Base-by-base conservation (phyloP, 345 rosid genomes). In the Anastatica hierochuntica region DNA sequence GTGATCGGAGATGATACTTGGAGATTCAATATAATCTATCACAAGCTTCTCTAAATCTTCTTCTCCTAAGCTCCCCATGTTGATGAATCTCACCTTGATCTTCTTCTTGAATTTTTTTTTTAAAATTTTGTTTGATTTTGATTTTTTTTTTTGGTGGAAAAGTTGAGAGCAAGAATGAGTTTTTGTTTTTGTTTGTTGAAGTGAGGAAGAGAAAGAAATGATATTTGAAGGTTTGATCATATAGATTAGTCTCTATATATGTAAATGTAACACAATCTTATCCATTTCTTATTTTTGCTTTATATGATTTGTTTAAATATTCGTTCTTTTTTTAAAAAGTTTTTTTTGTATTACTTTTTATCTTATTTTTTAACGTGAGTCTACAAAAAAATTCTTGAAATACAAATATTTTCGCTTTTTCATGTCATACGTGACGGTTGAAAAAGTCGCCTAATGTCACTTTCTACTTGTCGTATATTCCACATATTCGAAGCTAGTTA, bases 1-100 rank as follows among this genome's bases (percentile, higher is more conserved):
- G 14, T 58, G 43, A 14, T 51, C 35, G 30, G 48, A 37, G 49
- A 27, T 6, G 15, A 9, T 51, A 37, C 43, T 47, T 0, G 71
- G 49, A 33, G 69, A 50, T 53, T 79, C 84, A 14, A 66, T 60
- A 49, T 68, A 79, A 53, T 79, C 81, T 18, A 56, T 60, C 49
- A 76, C 74, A 79, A 79, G 72, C 52, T 72, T 74, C 37, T 24
- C 78, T 21, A 71, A 38, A 3, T 72, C 77, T 44, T 76, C 84
- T 13, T 76, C 84, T 14, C 72, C 81, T 8, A 66, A 20, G 45
- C 77, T 74, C 0, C 70, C 77, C 79, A 76, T 76, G 15, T 36
- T 4, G 9, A 30, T 18, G 31, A 31, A 26, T 8, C 19, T 59
- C 5, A 29, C 8, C n/a, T n/a, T n/a, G n/a, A n/a, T n/a, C n/a